Percentiles rank a stretch among this genome's conserved stretches.
phyloP scores from a whole-genome alignment of 148 eudicot genomes.

The Camellia japonica region DNA sequence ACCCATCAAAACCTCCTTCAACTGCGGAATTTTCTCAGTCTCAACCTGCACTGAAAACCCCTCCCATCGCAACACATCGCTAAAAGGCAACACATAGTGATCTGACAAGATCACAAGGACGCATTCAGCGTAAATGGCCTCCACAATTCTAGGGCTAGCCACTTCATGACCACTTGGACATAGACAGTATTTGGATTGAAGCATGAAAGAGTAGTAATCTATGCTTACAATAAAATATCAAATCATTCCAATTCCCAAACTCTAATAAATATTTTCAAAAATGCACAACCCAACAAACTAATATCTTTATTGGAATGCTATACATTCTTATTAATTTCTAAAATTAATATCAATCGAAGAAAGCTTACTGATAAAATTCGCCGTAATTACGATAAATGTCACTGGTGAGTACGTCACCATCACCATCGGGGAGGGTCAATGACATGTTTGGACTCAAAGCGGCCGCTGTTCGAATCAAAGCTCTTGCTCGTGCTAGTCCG shows the following conservation, averaged over 20 bases:
- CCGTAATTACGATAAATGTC: conserved; percentile 56
- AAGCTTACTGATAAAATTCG: conserved; percentile 58
- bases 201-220: conserved; percentile 64
- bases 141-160: conserved; percentile 87
- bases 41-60: conserved; percentile 66
- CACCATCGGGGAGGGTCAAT: neutral
- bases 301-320: no score
- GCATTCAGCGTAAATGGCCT: conserved; percentile 87
- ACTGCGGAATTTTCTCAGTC: conserved; percentile 48
- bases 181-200: conserved; percentile 62
- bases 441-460: conserved; percentile 36
- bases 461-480: conserved; percentile 42
- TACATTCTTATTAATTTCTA: no score
- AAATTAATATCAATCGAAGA: neutral
- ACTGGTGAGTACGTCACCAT: conserved; percentile 15
- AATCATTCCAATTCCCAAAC: no score
- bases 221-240: neutral
- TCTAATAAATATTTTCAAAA: no score
- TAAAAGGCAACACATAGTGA: conserved; percentile 73
- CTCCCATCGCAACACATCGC: conserved; percentile 91
- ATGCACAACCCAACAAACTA: neutral
- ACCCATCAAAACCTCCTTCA: conserved; percentile 60
- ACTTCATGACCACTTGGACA: conserved; percentile 96
- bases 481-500: conserved; percentile 70
- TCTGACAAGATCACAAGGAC: conserved; percentile 69